Base-by-base conservation (phyloP, 2,329 filamentous ascomycete genomes). In the Rutstroemia sp. region DNA sequence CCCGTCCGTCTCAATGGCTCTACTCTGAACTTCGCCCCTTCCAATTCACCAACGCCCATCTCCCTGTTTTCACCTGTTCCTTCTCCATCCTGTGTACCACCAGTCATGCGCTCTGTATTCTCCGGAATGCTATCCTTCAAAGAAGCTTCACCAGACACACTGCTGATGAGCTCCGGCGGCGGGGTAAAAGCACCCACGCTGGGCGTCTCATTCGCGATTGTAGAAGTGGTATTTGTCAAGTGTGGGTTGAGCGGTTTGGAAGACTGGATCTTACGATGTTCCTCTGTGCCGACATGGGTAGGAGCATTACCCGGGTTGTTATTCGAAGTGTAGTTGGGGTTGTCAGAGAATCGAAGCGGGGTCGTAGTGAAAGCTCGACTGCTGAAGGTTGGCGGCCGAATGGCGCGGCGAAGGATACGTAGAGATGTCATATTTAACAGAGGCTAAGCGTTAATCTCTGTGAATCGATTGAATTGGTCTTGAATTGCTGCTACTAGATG, bases 1-100 rank as follows among this genome's bases (percentile, higher is more conserved):
- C 91, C 91, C 8, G 80, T 81, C 51, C 94, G 82, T 59, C 88
- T 83, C 63, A 97, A 73, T n/a, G 94, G 94, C 78, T 95, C 89
- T 67, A 97, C 85, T 71, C 83, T 88, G 75, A 97, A 96, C 57
- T 82, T 81, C 61, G 86, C 88, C 63, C 90, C 90, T 70, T 95
- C 84, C 68, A 96, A 83, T 77, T 96, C 90, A 68, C 90, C 91
- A 66, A 94, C 88, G 46, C 77, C 84, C 59, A 95, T 79, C 64
- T 96, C 65, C 16, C 60, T 73, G 68, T 81, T 81, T 66, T 73
- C 67, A 54, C 73, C 75, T 42, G 67, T 68, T 12, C 78, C 73
- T 3, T 73, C 73, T 47, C 72, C 73, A 55, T 75, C 70, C 69
- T 86, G 82, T 12, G 79, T 81, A 48, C 81, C 82, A 30, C 83